phyloP scores from a whole-genome alignment of 169 alveolate genomes.

The Plasmodium knowlesi region DNA sequence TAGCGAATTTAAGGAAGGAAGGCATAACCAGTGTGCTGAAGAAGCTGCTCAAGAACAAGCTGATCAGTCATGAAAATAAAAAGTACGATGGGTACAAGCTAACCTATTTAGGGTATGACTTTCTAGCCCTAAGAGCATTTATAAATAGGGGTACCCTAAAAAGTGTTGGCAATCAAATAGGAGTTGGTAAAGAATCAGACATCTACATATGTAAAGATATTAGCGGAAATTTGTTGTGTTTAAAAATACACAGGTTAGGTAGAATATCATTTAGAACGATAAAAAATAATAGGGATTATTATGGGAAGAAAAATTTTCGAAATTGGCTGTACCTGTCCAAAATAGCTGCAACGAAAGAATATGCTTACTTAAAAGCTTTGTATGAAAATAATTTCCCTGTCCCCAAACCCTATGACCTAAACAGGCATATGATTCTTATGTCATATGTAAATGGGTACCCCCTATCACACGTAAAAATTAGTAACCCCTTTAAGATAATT shows the following conservation, averaged over 20 bases:
- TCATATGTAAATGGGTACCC: constrained; percentile 95
- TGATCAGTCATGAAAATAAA: constrained; percentile 93
- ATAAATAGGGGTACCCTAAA: constrained; percentile 94
- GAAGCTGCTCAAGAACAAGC: constrained; percentile 92
- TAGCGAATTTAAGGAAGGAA: constrained; percentile 95
- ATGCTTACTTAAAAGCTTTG: constrained; percentile 95
- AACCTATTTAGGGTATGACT: constrained; percentile 98
- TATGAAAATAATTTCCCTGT: constrained; percentile 95
- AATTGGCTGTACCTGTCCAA: constrained; percentile 99
- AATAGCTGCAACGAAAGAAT: constrained; percentile 99
- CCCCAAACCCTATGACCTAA: constrained; percentile 97
- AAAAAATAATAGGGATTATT: constrained; percentile 98
- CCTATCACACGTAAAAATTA: constrained; percentile 89
- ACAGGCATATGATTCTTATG: constrained; percentile 99
- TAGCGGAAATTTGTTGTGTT: constrained; percentile 89
- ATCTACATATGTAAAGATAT: constrained; percentile 94
- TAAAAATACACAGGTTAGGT: constrained; percentile 89
- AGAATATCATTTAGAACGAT: constrained; percentile 97
- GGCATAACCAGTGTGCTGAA: constrained; percentile 90
- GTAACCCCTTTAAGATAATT: constrained; percentile 1
- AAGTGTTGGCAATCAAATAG: constrained; percentile 94
- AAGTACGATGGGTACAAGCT: constrained; percentile 97
- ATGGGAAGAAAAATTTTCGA: constrained; percentile 95
- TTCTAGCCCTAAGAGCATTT: constrained; percentile 96
- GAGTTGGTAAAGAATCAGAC: constrained; percentile 99